Conservation (phyloP, 108 stramenopile species). For the Cyclotella cryptica region DNA sequence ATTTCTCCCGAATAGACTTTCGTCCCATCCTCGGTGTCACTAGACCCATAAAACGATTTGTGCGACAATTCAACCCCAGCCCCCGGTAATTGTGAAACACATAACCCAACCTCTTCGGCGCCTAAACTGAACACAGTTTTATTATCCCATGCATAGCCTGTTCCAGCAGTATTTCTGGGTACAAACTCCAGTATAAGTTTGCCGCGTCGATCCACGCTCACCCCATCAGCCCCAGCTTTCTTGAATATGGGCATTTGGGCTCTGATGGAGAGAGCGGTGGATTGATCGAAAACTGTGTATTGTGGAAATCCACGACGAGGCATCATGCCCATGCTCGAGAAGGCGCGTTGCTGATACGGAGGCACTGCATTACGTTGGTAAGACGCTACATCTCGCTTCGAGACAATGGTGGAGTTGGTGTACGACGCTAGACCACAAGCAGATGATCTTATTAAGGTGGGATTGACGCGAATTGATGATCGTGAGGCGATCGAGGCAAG, state of each 20-base stretch:
- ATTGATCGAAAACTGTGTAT: conserved; percentile 61
- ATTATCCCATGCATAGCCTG: conserved; percentile 40
- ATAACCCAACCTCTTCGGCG: conserved; percentile 63
- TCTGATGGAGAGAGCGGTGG: conserved; percentile 52
- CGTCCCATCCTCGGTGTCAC: conserved; percentile 10
- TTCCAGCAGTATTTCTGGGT: conserved; percentile 43
- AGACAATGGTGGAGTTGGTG: conserved; percentile 2
- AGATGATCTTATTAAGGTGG: background rate
- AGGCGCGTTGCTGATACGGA: conserved; percentile 9
- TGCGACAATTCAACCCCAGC: conserved; percentile 56
- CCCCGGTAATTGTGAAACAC: conserved; percentile 55
- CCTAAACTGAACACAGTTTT: conserved; percentile 56
- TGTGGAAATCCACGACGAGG: conserved; percentile 60
- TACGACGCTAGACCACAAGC: background rate
- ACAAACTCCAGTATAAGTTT: conserved; percentile 63
- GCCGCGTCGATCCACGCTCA: conserved; percentile 51
- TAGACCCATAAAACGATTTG: conserved; percentile 14
- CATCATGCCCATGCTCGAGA: conserved; percentile 29
- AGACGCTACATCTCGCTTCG: background rate
- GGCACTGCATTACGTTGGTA: background rate
- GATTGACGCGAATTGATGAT: conserved; percentile 1
- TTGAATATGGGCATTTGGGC: conserved; percentile 63
- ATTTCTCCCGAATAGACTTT: conserved; percentile 35
- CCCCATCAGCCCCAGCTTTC: conserved; percentile 31
- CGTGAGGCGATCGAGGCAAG: conserved; percentile 4